Evolutionary conservation across 2,329 filamentous ascomycete species (phyloP).

Genomic region (Aspergillus carbonarius): DNA sequence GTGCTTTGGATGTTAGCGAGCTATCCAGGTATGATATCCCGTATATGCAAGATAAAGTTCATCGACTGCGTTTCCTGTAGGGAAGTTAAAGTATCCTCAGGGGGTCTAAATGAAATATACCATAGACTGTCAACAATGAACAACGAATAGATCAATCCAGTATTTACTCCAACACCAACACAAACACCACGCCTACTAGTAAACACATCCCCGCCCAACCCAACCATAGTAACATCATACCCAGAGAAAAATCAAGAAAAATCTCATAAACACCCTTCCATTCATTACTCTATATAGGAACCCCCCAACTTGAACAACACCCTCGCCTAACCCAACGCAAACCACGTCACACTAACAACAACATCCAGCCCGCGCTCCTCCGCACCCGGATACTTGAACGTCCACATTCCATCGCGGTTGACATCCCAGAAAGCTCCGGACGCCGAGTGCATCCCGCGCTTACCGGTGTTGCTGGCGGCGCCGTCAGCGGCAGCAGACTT

Average conservation of each 20-base stretch:
- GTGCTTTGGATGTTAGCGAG: slow-evolving; percentile 6
- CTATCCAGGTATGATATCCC: background rate
- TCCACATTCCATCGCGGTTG: slow-evolving; percentile 55
- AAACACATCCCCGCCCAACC: background rate
- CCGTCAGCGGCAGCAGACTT: slow-evolving; percentile 55
- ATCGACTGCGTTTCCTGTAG: background rate
- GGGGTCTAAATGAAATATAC: no score
- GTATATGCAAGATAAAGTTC: background rate
- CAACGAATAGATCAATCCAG: background rate
- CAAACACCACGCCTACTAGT: background rate
- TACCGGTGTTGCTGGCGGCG: slow-evolving; percentile 65
- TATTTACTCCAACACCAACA: no score
- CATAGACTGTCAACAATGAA: background rate
- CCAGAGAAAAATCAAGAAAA: background rate
- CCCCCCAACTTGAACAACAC: background rate
- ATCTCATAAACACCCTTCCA: background rate
- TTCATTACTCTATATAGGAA: background rate
- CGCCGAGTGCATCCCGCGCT: slow-evolving; percentile 66
- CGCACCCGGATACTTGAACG: slow-evolving; percentile 50
- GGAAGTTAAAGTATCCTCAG: background rate
- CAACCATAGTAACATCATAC: background rate
- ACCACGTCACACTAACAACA: slow-evolving; percentile 51
- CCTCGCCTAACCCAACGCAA: slow-evolving; percentile 34
- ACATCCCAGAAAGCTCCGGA: slow-evolving; percentile 53
- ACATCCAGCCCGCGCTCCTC: slow-evolving; percentile 50